Evolutionary conservation across 176 grass and related monocot genomes (phyloP).

Genomic region (Chloris gayana): DNA sequence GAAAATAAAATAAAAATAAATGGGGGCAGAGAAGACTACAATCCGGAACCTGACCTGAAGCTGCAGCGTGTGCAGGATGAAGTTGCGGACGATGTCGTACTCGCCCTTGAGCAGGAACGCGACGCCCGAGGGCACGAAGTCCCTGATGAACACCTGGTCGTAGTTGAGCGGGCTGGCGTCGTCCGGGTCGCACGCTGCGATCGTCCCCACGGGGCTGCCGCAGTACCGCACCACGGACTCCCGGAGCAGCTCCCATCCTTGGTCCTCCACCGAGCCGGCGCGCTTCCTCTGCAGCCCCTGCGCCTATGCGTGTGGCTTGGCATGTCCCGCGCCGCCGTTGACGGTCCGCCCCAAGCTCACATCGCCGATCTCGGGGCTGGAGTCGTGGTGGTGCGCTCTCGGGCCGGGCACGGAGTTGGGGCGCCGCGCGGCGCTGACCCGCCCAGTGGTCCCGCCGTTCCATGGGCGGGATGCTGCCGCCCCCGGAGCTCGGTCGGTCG

Average conservation of each 20-base stretch:
- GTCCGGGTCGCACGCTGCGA: constrained; percentile 80
- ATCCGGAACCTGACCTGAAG: constrained; percentile 55
- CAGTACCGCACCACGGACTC: constrained; percentile 80
- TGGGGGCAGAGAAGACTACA: background rate
- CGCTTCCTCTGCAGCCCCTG: constrained; percentile 7
- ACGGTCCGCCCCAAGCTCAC: constrained; percentile 16
- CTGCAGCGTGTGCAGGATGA: constrained; percentile 94
- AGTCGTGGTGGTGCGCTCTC: constrained; percentile 11
- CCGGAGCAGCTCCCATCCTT: constrained; percentile 69
- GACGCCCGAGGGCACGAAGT: constrained; percentile 89
- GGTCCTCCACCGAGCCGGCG: constrained; percentile 47
- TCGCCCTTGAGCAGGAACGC: constrained; percentile 92
- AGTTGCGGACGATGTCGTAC: constrained; percentile 88
- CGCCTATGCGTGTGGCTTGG: background rate
- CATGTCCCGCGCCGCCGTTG: constrained; percentile 3
- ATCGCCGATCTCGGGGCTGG: constrained; percentile 26
- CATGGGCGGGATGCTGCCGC: constrained; percentile 12
- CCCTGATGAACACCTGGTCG: constrained; percentile 90
- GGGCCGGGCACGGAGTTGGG: constrained; percentile 11
- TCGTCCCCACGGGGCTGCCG: constrained; percentile 81
- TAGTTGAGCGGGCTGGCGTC: constrained; percentile 80
- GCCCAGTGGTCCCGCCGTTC: background rate
- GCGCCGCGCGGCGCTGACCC: background rate
- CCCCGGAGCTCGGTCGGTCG: background rate
- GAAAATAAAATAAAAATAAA: too few relatives aligned